Evolutionary conservation across 768 basidiomycete species (phyloP), one percentile per base, ranked within the genome.

Genomic region (Russula olivacea): DNA sequence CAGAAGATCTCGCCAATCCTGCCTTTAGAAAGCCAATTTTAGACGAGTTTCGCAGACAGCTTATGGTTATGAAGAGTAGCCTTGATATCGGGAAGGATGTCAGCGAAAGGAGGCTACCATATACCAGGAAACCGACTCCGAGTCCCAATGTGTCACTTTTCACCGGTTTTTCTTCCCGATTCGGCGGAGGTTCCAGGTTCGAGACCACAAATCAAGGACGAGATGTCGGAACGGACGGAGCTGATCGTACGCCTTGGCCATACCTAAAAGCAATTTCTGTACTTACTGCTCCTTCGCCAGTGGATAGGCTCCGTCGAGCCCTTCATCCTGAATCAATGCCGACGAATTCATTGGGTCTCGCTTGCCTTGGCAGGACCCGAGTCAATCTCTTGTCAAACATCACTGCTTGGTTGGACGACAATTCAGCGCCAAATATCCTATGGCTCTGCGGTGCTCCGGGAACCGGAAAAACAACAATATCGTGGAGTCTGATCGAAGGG

Each of bases 381-480:
- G 28, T 2, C 32, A 7, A 15, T 11, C 3, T 64, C 8, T 30
- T 66, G 10, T 47, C 21, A n/a, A 8, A 32, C 1, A 55, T 66
- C n/a, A 45, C 8, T 36, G 11, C 17, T 19, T 64, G 66, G 66
- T 34, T 66, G 10, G 55, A 66, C 23, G 36, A 57, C 45, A 4
- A 4, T 7, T 17, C 19, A 12, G 32, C 4, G 34, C 45, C 66
- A 15, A 66, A 66, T 47, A 38, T 66, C 1, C 30, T 66, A 10
- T 64, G 63, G 66, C 58, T 66, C n/a, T 11, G 32, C 23, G 66
- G 66, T 58, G 63, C 58, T 38, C 63, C 66, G 2, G 66, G 66
- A 2, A 43, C 66, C 2, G 66, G 66, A 21, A 66, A 66, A 47
- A 64, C 66, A 3, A 14, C 58, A 3, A 57, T 66, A 36, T 41